Conservation (phyloP, 2,329 filamentous ascomycete species). For the Fusarium phyllophilum region DNA sequence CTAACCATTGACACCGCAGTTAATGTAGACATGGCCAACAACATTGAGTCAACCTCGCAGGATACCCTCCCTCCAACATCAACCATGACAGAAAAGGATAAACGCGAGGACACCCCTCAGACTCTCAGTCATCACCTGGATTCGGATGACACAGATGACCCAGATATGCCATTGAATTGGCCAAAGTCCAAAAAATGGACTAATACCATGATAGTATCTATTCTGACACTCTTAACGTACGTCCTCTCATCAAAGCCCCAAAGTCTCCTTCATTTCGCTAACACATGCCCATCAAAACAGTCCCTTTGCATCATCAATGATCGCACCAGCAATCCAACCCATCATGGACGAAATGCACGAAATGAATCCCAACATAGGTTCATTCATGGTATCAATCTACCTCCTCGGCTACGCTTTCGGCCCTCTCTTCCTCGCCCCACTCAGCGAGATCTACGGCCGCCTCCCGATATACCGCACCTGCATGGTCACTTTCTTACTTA, state of each 20-base stretch:
- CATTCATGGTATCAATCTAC: neutral
- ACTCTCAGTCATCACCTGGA: neutral
- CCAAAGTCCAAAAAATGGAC: neutral
- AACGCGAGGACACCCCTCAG: accelerated
- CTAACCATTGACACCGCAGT: neutral
- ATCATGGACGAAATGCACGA: neutral
- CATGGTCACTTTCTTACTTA: neutral
- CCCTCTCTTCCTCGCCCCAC: neutral
- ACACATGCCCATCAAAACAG: accelerated
- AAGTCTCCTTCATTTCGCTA: neutral
- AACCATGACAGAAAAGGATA: neutral
- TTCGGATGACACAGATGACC: neutral
- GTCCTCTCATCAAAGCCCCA: neutral
- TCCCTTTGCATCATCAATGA: neutral
- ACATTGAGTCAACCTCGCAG: neutral
- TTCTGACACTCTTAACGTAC: neutral
- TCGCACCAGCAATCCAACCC: neutral
- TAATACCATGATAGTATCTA: neutral
- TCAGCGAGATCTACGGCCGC: neutral
- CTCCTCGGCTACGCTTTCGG: neutral
- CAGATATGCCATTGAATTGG: neutral
- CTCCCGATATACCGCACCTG: neutral
- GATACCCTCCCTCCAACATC: neutral
- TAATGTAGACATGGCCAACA: neutral
- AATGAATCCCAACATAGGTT: neutral